Evolutionary conservation across 352 stramenopile species (phyloP).

Genomic region (Pythium aquatile): DNA sequence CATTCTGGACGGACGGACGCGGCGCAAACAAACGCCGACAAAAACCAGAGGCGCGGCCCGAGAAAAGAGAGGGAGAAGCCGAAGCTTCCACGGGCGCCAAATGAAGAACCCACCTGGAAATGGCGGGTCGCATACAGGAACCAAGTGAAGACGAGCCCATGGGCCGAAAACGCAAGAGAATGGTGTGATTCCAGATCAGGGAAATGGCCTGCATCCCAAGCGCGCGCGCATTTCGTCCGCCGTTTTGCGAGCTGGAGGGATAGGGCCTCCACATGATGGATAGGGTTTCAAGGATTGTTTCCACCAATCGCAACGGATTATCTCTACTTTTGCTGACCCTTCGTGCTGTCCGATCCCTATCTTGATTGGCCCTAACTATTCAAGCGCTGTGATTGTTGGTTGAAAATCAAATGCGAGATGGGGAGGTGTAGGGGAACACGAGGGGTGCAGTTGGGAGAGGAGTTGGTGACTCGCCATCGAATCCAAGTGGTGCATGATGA

Average conservation of each 20-base stretch:
- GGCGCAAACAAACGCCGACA: slow-evolving; percentile 21
- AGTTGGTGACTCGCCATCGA: background rate
- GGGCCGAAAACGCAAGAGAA: background rate
- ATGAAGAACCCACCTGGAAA: slow-evolving; percentile 12
- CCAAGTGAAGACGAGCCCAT: background rate
- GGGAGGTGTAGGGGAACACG: background rate
- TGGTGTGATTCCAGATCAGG: background rate
- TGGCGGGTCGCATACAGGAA: slow-evolving; percentile 10
- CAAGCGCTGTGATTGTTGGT: background rate
- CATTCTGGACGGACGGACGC: slow-evolving; percentile 12
- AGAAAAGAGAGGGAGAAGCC: slow-evolving; percentile 1
- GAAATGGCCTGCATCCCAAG: too few species aligned
- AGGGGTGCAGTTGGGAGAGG: background rate
- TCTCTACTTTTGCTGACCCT: background rate
- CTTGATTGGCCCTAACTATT: background rate
- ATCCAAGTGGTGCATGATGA: slow-evolving; percentile 9
- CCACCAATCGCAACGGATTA: background rate
- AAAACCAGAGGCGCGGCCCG: slow-evolving; percentile 12
- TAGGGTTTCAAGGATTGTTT: background rate
- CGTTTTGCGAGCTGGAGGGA: slow-evolving; percentile 1
- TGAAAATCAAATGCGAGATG: background rate
- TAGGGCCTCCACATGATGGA: background rate
- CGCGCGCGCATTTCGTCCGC: too few species aligned
- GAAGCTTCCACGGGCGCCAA: background rate
- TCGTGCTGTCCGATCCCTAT: background rate